Evolutionary conservation across 805 yeast genomes (phyloP), one percentile per base, ranked within the genome.

Genomic region (Candida adriatica): DNA sequence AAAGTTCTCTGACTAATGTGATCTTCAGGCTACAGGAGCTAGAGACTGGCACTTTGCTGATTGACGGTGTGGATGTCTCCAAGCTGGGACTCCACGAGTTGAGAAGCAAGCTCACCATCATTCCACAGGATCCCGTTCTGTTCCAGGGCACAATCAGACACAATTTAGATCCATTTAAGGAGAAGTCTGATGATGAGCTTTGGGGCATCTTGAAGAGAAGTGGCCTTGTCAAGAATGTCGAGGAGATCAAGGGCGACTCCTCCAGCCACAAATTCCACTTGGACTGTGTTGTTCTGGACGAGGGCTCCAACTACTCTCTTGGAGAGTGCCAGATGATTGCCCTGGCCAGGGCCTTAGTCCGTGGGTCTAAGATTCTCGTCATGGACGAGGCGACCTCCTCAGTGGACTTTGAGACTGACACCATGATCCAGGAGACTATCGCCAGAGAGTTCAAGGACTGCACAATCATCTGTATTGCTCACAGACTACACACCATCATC

Each of bases 61-160:
- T 82, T 42, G 92, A 82, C 55, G 87, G 79, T 5, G 37, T 80
- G 17, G 76, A 82, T 49, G 74, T 77, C 34, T 52, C 75, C 9
- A 60, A 66, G 8, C 47, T 82, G 39, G 90, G 88, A 2, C 59
- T 82, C 20, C 57, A 56, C 35, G 83, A 78, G 40, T 62, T 82
- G 45, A 65, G 92, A 48, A 64, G 73, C 5, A 70, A 69, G 23
- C 57, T 82, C 33, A 70, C 86, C 1, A 82, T 82, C 36, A 82
- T 82, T 45, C 92, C 92, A 2, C 92, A 82, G 55, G 92, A 82
- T 43, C 90, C 92, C 1, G 83, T 83, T 0, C 58, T 82, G 38
- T 81, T 82, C 57, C 72, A 71, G 43, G 92, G 92, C 20, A 66
- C 81, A 0, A 64, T 82, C 31, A 62, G 88, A 42, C 68, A 69